Base-by-base conservation (phyloP, 768 basidiomycete genomes). In the Multifurca ochricompacta region DNA sequence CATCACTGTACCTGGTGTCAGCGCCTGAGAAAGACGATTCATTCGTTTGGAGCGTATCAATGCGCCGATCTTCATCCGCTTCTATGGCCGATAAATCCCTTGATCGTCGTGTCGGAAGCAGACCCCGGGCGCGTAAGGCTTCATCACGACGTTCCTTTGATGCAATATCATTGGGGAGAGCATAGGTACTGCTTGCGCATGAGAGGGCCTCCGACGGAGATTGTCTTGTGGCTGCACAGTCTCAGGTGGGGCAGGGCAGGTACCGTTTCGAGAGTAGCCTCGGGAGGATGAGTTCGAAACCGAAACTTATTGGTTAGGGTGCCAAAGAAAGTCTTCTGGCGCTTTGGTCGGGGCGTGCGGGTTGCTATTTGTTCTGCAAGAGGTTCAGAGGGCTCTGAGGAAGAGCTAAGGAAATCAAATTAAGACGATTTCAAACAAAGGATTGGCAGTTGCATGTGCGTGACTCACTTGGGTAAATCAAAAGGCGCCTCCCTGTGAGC, bases 71-170 rank as follows among this genome's bases (percentile, higher is more conserved):
- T 41, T 18, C 34, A 1, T 52, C 57, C 25, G 60, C 57, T 50
- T 61, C 60, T 9, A 61, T 30, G 18, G 58, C 53, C 1, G 60
- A 61, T 10, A 61, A 41, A 36, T 50, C 30, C 25, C 5, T 30
- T 4, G n/a, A 6, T 27, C 6, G 28, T 31, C 27, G 30, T 37
- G 45, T 5, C 2, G 60, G 60, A 4, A 59, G 52, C n/a, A 61
- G 46, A 30, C 60, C 60, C 14, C 53, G 48, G 16, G 57, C 41
- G 25, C 60, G 60, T 6, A 61, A 42, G 1, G 60, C 60, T 13
- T 59, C 49, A 30, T 51, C 53, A 6, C 60, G 57, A 21, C 59
- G 59, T 14, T 28, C 43, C 41, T 14, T 59, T 8, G 60, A 54
- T 11, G 44, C 51, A 13, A 40, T 14, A 18, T 54, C 52, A 19